A percentile compares a stretch with the other conserved stretches of the same genome.
phyloP scores from a whole-genome alignment of 139 green algal genomes.

The Klebsormidium nitens region DNA sequence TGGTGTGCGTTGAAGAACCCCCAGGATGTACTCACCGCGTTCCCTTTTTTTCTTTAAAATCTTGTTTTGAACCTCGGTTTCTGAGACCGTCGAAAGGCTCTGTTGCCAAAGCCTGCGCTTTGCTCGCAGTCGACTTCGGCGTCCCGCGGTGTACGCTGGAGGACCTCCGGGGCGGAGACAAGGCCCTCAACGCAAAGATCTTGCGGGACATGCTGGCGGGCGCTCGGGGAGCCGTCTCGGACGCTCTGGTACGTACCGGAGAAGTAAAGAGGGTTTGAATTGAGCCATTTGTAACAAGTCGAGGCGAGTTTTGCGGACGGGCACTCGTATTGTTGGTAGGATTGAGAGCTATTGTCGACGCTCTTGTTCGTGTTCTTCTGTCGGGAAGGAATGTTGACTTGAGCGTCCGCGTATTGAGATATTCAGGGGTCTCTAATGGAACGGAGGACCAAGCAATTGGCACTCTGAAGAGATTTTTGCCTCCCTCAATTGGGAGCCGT shows the following conservation, averaged over 20 bases:
- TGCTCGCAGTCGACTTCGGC: constrained; percentile 63
- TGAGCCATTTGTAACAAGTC: not conserved
- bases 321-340: not conserved
- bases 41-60: not conserved
- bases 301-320: not conserved
- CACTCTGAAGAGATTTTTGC: too few species aligned
- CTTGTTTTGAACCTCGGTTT: not conserved
- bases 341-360: too few species aligned
- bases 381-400: too few species aligned
- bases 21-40: constrained; percentile 39
- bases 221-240: constrained; percentile 71
- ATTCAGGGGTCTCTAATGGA: too few species aligned
- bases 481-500: too few species aligned
- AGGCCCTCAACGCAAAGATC: constrained; percentile 72
- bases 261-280: not conserved
- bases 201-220: constrained; percentile 82
- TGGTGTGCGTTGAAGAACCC: constrained; percentile 81
- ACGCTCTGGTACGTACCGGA: constrained; percentile 61
- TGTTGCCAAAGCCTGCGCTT: not conserved
- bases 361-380: too few species aligned
- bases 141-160: constrained; percentile 82
- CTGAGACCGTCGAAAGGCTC: not conserved
- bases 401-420: too few species aligned
- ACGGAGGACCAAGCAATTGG: too few species aligned
- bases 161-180: constrained; percentile 87